A percentile compares a stretch with the other conserved stretches of the same genome.
These are phyloP conservation scores for Mycena epipterygia DNA, from an alignment of 768 basidiomycete species.

Conservation along the genomic window DNA sequence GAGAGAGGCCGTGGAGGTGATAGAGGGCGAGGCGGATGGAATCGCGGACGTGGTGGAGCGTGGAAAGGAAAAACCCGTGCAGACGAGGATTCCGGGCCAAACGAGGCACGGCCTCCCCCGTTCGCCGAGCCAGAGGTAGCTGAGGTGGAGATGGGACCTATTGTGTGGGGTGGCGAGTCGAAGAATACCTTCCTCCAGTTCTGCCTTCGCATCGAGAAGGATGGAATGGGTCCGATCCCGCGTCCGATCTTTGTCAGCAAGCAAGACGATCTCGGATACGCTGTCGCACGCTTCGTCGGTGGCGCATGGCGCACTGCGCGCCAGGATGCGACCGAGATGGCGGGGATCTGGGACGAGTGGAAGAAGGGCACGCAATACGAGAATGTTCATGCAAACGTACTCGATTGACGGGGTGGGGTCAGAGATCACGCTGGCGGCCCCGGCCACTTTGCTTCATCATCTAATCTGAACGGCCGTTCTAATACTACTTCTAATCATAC, in stretches of 20 bases:
- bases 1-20: too few species aligned
- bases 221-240: not conserved
- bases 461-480: not conserved
- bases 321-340: not conserved
- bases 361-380: not conserved
- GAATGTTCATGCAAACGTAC: not conserved
- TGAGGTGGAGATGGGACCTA: not conserved
- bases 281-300: not conserved
- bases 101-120: not conserved
- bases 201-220: not conserved
- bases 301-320: not conserved
- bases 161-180: not conserved
- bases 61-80: too few species aligned
- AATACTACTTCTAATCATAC: not conserved
- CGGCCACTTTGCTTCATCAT: not conserved
- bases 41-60: not conserved
- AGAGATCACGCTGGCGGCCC: not conserved
- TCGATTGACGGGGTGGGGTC: not conserved
- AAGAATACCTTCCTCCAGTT: not conserved
- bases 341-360: not conserved
- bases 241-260: not conserved
- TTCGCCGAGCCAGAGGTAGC: not conserved
- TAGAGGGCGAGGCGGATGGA: not conserved
- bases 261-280: not conserved
- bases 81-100: too few species aligned